Conservation (phyloP, 371 early-diverging fungal genomes). For the Lichtheimia hyalospora region DNA sequence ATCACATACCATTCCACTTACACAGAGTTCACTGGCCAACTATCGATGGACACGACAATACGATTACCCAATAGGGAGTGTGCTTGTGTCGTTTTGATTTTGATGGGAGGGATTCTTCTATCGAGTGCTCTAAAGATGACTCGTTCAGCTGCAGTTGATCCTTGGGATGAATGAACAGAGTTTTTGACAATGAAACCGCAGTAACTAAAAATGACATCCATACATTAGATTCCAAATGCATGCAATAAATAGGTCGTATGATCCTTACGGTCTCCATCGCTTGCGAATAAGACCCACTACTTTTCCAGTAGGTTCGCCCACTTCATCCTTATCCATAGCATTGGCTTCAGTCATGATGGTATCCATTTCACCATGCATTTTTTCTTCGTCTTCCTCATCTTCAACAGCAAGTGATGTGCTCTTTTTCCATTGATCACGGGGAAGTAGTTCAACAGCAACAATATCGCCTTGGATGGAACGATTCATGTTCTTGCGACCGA, state of each 20-base stretch:
- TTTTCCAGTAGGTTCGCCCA: slow-evolving; percentile 74
- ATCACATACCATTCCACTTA: slow-evolving; percentile 25
- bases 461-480: slow-evolving; percentile 82
- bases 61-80: slow-evolving; percentile 73
- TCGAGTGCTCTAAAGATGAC: slow-evolving; percentile 89
- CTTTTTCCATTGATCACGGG: slow-evolving; percentile 81
- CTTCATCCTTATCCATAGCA: slow-evolving; percentile 11
- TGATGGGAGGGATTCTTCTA: slow-evolving; percentile 87
- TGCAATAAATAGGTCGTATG: not conserved
- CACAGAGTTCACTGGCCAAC: slow-evolving; percentile 80
- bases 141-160: slow-evolving; percentile 47
- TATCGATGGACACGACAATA: slow-evolving; percentile 89
- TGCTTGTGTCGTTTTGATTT: slow-evolving; percentile 89
- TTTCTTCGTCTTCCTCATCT: slow-evolving; percentile 59
- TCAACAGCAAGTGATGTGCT: slow-evolving; percentile 71
- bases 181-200: slow-evolving; percentile 90
- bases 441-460: slow-evolving; percentile 35
- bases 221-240: too few species aligned
- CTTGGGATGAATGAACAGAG: slow-evolving; percentile 55
- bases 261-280: slow-evolving; percentile 84
- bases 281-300: slow-evolving; percentile 93
- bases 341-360: slow-evolving; percentile 26
- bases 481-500: slow-evolving; percentile 86
- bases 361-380: slow-evolving; percentile 42
- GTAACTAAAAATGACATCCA: slow-evolving; percentile 35